Conservation (phyloP, 2,329 filamentous ascomycete species). For the Scytalidium lignicola region DNA sequence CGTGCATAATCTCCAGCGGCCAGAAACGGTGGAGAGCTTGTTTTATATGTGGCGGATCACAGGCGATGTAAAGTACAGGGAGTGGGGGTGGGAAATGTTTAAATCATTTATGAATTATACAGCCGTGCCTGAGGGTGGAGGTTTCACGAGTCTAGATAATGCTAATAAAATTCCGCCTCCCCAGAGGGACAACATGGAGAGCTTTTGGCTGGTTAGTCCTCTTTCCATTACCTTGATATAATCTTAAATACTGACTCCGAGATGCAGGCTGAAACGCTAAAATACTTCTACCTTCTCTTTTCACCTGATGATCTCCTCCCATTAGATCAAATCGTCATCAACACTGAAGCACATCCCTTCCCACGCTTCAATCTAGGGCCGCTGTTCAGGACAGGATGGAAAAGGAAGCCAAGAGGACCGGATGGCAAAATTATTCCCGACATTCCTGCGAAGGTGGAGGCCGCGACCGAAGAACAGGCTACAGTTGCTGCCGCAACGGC, state of each 20-base stretch:
- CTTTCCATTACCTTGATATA: background rate
- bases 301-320: conserved; percentile 77
- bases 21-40: conserved; percentile 92
- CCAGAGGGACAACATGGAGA: conserved; percentile 90
- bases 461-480: background rate
- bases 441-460: conserved; percentile 6
- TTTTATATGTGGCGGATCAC: conserved; percentile 99
- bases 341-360: conserved; percentile 91
- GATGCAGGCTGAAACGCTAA: conserved; percentile 81
- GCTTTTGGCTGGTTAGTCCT: conserved; percentile 85
- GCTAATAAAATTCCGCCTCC: conserved; percentile 67
- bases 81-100: conserved; percentile 99
- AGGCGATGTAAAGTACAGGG: conserved; percentile 77
- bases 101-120: conserved; percentile 84
- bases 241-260: conserved; percentile 2
- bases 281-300: conserved; percentile 96
- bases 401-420: conserved; percentile 55
- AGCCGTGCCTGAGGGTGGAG: conserved; percentile 68
- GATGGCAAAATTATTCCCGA: conserved; percentile 27
- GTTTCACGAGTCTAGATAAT: conserved; percentile 76
- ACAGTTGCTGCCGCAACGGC: background rate
- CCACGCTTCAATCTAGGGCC: conserved; percentile 79
- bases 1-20: conserved; percentile 86
- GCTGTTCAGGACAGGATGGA: conserved; percentile 77
- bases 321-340: conserved; percentile 83